Percentiles rank a stretch among this genome's conserved stretches.
phyloP scores from a whole-genome alignment of 2,329 filamentous ascomycete species.

The Beauveria asiatica region DNA sequence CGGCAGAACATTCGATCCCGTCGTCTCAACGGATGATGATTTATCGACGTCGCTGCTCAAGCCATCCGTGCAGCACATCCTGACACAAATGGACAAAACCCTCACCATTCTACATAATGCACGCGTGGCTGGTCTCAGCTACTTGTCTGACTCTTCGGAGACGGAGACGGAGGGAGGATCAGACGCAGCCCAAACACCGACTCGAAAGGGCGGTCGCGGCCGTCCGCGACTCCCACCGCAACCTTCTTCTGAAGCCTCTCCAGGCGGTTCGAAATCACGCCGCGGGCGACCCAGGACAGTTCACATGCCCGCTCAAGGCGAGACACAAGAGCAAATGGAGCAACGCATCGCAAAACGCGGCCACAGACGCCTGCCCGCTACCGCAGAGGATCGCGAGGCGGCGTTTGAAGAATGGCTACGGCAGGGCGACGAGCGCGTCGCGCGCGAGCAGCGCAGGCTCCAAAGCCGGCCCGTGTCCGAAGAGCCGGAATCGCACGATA shows the following conservation, averaged over 20 bases:
- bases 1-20: conserved; percentile 34
- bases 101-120: conserved; percentile 63
- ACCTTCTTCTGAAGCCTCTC: background rate
- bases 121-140: conserved; percentile 39
- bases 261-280: conserved; percentile 14
- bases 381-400: conserved; percentile 20
- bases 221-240: conserved; percentile 12
- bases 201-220: conserved; percentile 1
- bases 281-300: conserved; percentile 33
- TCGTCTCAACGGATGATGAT: conserved; percentile 63
- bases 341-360: conserved; percentile 38
- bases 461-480: conserved; percentile 10
- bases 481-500: conserved; percentile 8
- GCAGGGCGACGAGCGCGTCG: conserved; percentile 21
- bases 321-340: conserved; percentile 37
- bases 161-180: conserved; percentile 26
- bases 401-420: conserved; percentile 28
- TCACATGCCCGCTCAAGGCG: conserved; percentile 31
- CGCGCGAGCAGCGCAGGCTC: conserved; percentile 13
- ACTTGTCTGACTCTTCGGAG: conserved; percentile 29
- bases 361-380: conserved; percentile 22
- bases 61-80: conserved; percentile 61
- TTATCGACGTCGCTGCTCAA: conserved; percentile 54
- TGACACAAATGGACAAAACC: conserved; percentile 60
- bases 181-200: conserved; percentile 15